Base-by-base conservation (phyloP, 2,329 filamentous ascomycete genomes). In the Corinectria fuckeliana region DNA sequence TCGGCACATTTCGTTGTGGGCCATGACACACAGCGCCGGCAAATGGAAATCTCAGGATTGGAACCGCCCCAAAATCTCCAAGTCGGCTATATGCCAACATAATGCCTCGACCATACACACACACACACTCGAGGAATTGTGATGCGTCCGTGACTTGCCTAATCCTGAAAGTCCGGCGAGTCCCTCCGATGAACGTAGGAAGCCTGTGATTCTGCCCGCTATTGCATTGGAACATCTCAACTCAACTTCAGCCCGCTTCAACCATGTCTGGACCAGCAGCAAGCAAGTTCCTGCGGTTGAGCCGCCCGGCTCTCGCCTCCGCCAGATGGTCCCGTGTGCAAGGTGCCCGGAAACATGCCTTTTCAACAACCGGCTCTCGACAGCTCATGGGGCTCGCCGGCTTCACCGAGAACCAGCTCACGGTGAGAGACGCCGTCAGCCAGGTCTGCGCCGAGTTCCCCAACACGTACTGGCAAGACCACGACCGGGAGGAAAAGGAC, bases 401-500 rank as follows among this genome's bases (percentile, higher is more conserved):
- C 23, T 93, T 94, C 76, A 88, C 86, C 0, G 86, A 91, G 42
- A 88, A 87, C 48, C 90, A 94, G 69, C 71, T 93, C 44, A 86
- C 84, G 51, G 91, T 94, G 4, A 84, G 90, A 32, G 88, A 92
- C 60, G 87, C 90, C 0, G 82, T 93, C 18, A 76, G 79, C 3
- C 86, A 89, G 21, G 81, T 93, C 23, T 93, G 91, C 73, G 79
- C 86, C 2, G 80, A 85, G 9, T 94, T 91, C 62, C 85, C 90
- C 14, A 88, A 91, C 67, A 83, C 86, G 10, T 94, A 93, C 76
- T 94, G 91, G 91, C 88, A 87, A 66, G 84, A 90, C 52, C 88
- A 81, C 63, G 91, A 95, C 71, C 85, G 91, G 63, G 82, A 81
- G 5, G 88, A 88, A 63, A 80, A 85, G 58, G 90, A 94, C 72